A percentile compares a stretch with the other conserved stretches of the same genome.
These are phyloP conservation scores for Orbilia quercus DNA, from an alignment of 2,329 filamentous ascomycete species.

Conservation along the genomic window DNA sequence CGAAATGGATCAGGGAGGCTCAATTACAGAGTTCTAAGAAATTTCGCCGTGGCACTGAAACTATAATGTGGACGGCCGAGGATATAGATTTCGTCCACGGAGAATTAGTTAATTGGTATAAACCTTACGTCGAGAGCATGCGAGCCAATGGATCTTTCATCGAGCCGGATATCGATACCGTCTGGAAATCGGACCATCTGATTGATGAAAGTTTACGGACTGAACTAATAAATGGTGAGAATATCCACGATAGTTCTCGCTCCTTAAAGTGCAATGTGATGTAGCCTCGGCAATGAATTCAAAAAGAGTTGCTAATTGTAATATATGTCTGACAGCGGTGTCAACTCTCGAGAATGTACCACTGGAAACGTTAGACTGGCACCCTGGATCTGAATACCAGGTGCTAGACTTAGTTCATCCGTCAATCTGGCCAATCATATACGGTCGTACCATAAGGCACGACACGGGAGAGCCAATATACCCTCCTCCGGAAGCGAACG, in stretches of 20 bases:
- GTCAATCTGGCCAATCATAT: slow-evolving; percentile 72
- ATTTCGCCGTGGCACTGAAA: not conserved
- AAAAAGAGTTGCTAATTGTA: not conserved
- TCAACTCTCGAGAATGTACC: slow-evolving; percentile 67
- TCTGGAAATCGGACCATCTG: slow-evolving; percentile 26
- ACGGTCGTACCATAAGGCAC: slow-evolving; percentile 62
- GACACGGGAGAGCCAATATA: slow-evolving; percentile 14
- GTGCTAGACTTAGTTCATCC: slow-evolving; percentile 74
- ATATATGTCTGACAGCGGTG: slow-evolving; percentile 61
- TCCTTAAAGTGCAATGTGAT: no score
- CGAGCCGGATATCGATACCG: slow-evolving; percentile 37
- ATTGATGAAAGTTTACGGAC: slow-evolving; percentile 13
- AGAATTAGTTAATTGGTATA: slow-evolving; percentile 11
- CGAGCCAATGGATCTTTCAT: slow-evolving; percentile 7
- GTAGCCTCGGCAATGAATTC: no score
- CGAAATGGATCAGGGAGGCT: slow-evolving; percentile 18
- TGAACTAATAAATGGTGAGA: slow-evolving; percentile 27
- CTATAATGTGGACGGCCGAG: not conserved
- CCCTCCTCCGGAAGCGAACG: not conserved
- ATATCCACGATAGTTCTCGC: not conserved
- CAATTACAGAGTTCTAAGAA: not conserved
- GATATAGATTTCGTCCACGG: slow-evolving; percentile 5
- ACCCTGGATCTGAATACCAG: slow-evolving; percentile 69
- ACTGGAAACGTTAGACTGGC: slow-evolving; percentile 69
- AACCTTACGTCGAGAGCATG: not conserved